phyloP scores from a whole-genome alignment of 345 rosid genomes.

The Acer saccharum region DNA sequence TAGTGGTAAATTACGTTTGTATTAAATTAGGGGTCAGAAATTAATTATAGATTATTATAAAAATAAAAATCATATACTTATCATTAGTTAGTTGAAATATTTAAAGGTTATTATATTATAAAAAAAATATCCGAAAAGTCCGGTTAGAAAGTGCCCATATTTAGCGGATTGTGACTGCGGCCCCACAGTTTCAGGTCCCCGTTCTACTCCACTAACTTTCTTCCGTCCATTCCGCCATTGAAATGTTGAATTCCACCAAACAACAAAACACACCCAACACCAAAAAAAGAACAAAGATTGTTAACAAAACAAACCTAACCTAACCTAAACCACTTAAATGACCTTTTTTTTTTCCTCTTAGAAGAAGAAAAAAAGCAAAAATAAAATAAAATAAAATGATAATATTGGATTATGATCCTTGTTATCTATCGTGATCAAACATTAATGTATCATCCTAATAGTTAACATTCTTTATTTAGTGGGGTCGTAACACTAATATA shows the following conservation, averaged over 20 bases:
- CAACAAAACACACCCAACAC: background rate
- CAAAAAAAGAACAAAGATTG: background rate
- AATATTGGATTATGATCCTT: no score
- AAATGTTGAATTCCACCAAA: constrained; percentile 25
- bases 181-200: constrained; percentile 21
- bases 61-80: no score
- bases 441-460: no score
- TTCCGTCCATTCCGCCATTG: constrained; percentile 54
- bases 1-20: no score
- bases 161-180: constrained; percentile 10
- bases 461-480: no score
- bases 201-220: constrained; percentile 1
- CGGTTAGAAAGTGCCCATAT: constrained; percentile 16
- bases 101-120: background rate
- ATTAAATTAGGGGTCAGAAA: no score
- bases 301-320: background rate
- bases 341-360: no score
- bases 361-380: no score
- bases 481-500: no score
- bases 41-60: no score
- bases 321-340: constrained; percentile 4
- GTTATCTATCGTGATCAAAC: no score
- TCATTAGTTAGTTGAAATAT: background rate
- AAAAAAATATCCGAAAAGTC: constrained; percentile 18
- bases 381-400: no score